Base-by-base conservation (phyloP, 148 eudicot genomes). In the Suaeda aralocaspica region DNA sequence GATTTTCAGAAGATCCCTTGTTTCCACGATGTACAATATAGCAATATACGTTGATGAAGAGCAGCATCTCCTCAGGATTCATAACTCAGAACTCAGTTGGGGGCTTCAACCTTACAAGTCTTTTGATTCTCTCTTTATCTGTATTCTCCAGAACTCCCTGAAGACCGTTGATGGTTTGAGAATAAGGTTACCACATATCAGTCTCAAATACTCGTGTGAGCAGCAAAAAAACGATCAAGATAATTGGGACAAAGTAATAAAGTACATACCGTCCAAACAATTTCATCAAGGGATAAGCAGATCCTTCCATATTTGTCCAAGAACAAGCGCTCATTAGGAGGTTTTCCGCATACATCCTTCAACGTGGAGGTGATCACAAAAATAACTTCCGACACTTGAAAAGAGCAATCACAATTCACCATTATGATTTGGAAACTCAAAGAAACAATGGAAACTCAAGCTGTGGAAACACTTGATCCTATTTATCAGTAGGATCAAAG, bases 141-240 rank as follows among this genome's bases (percentile, higher is more conserved):
- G 95, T 90, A 75, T 90, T 93, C 86, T 93, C 98, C 77, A 94
- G 67, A 74, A 91, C 80, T 42, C 98, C 98, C 98, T 94, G 78
- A 70, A 78, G 33, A 15, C 51, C 29, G 24, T 61, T 30, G 2
- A 16, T 22, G 16, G 22, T 62, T 62, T n/a, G 46, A 10, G 62
- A 57, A 21, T 29, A 59, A 25, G 16, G 19, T 36, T 8, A 59
- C 0, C n/a, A 13, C 52, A 34, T 39, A 49, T 6, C 10, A 39
- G n/a, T 34, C 36, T n/a, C 1, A 53, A 30, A 31, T 24, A 53
- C 63, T 13, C 0, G 6, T 5, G 4, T n/a, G 8, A 66, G 70
- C 4, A 46, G 30, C 4, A 67, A 14, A 56, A 3, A 18, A 34
- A 30, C 46, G 61, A 78, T 45, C 10, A 12, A 49, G 8, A 52